Percentiles rank a stretch among this genome's conserved stretches.
Conservation (phyloP, 345 rosid genomes). For the Kandelia obovata region DNA sequence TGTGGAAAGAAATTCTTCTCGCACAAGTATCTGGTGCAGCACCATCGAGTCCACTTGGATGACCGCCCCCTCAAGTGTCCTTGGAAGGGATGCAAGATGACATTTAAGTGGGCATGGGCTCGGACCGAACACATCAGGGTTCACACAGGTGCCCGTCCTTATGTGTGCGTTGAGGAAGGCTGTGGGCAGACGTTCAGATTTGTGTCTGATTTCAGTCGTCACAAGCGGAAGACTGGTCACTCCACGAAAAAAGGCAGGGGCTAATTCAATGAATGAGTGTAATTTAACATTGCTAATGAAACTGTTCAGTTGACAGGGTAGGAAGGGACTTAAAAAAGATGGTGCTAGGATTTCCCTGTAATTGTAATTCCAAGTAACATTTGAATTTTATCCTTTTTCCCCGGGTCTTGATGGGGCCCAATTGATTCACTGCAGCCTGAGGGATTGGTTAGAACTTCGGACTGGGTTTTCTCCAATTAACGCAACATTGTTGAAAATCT, state of each 20-base stretch:
- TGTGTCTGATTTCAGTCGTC: slow-evolving; percentile 94
- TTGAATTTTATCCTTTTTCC: background rate
- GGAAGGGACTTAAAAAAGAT: slow-evolving; percentile 18
- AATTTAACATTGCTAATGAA: slow-evolving; percentile 38
- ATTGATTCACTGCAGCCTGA: slow-evolving; percentile 15
- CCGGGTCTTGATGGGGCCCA: slow-evolving; percentile 20
- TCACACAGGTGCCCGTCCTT: slow-evolving; percentile 97
- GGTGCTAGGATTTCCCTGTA: slow-evolving; percentile 28
- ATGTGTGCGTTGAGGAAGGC: slow-evolving; percentile 68
- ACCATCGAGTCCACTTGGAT: slow-evolving; percentile 73
- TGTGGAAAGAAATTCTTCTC: slow-evolving; percentile 95
- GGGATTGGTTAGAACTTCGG: slow-evolving; percentile 14
- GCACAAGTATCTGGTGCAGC: slow-evolving; percentile 95
- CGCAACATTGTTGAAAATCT: background rate
- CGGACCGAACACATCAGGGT: slow-evolving; percentile 92
- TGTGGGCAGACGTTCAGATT: slow-evolving; percentile 93
- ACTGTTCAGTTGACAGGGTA: slow-evolving; percentile 30
- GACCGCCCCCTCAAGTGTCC: slow-evolving; percentile 99
- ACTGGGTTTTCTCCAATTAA: background rate
- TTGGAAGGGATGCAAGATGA: slow-evolving; percentile 97
- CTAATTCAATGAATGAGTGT: slow-evolving; percentile 8
- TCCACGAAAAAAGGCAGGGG: slow-evolving; percentile 46
- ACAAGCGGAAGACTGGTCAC: slow-evolving; percentile 94
- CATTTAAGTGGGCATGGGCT: slow-evolving; percentile 99
- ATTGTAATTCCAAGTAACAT: slow-evolving; percentile 29